Conservation (phyloP, 2,329 filamentous ascomycete genomes). For the Penicillium sp. region DNA sequence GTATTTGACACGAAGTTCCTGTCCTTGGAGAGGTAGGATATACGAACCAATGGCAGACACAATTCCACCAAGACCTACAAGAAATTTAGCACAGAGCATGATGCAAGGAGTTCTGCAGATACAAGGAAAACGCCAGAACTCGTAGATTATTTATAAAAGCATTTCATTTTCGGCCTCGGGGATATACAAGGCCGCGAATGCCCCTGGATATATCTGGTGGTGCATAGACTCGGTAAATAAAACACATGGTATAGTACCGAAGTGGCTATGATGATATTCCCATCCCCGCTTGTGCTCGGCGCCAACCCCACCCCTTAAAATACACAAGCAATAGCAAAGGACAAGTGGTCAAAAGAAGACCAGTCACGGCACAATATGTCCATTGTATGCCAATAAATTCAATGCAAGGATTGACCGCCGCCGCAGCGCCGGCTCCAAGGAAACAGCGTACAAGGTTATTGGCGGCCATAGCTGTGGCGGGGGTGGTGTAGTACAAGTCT, state of each 20-base stretch:
- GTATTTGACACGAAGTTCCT: background rate
- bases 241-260: background rate
- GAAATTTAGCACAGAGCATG: background rate
- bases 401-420: conserved; percentile 24
- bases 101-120: background rate
- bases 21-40: background rate
- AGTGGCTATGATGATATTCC: background rate
- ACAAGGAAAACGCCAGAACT: background rate
- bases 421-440: conserved; percentile 31
- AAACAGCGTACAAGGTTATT: conserved; percentile 35
- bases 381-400: conserved; percentile 9
- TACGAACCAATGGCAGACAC: background rate
- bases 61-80: background rate
- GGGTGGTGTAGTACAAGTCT: conserved; percentile 37
- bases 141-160: background rate
- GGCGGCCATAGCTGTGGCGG: conserved; percentile 34
- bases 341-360: conserved; percentile 4
- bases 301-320: conserved; percentile 19
- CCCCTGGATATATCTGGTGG: background rate
- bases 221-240: background rate
- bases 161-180: too few relatives aligned
- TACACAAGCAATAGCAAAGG: conserved; percentile 23
- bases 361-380: conserved; percentile 20
- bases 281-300: conserved; percentile 3
- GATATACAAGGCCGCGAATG: too few relatives aligned